Evolutionary conservation across 2,329 filamentous ascomycete genomes (phyloP).

Genomic region (Kalmusia sp.): DNA sequence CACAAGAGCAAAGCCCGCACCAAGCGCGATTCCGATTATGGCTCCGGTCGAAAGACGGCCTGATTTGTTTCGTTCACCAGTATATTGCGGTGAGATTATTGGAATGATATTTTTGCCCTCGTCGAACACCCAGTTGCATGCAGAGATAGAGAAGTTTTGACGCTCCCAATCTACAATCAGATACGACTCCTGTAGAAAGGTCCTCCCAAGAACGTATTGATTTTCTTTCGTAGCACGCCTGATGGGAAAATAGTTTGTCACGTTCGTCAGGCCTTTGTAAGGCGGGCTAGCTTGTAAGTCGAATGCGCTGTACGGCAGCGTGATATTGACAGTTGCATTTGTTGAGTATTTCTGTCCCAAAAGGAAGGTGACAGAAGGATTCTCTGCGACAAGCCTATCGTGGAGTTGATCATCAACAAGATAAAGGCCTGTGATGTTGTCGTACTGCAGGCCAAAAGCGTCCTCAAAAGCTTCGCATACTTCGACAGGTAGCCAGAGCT

Average conservation of each 20-base stretch:
- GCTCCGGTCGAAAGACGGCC: constrained; percentile 37
- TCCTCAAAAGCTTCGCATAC: constrained; percentile 71
- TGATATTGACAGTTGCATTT: constrained; percentile 51
- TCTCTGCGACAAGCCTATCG: constrained; percentile 55
- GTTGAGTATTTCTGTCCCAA: constrained; percentile 46
- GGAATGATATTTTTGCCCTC: constrained; percentile 35
- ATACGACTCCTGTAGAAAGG: constrained; percentile 73
- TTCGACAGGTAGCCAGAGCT: constrained; percentile 56
- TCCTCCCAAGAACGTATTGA: constrained; percentile 69
- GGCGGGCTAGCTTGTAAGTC: constrained; percentile 54
- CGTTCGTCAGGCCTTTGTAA: constrained; percentile 64
- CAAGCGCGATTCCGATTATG: constrained; percentile 55
- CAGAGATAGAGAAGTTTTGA: constrained; percentile 55
- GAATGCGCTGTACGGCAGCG: constrained; percentile 58
- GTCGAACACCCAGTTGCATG: constrained; percentile 42
- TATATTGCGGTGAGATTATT: constrained; percentile 41
- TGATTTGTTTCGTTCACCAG: constrained; percentile 11
- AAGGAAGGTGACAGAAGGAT: constrained; percentile 54
- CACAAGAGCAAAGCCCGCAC: constrained; percentile 43
- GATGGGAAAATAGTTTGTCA: constrained; percentile 72
- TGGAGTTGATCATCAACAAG: constrained; percentile 65
- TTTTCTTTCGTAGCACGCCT: constrained; percentile 61
- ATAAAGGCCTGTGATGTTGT: constrained; percentile 69
- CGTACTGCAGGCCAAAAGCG: constrained; percentile 70
- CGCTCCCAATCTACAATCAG: constrained; percentile 58